Evolutionary conservation across 768 basidiomycete genomes (phyloP).

Genomic region (Russula sp.): DNA sequence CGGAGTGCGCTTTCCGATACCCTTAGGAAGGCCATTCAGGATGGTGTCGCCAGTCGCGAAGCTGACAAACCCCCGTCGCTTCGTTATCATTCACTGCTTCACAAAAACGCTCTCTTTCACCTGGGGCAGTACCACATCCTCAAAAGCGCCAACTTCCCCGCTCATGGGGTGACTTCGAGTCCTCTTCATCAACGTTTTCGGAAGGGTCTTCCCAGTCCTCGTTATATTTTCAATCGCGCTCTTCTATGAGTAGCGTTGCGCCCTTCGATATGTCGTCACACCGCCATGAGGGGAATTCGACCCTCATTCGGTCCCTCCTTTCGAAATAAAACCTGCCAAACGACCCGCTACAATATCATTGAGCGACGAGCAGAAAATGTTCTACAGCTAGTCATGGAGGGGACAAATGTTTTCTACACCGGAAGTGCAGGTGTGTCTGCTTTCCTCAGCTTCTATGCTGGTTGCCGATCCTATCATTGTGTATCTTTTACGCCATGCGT

Average conservation of each 20-base stretch:
- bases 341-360: constrained; percentile 51
- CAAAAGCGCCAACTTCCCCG: constrained; percentile 27
- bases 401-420: constrained; percentile 87
- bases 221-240: neutral
- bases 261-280: constrained; percentile 19
- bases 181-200: neutral
- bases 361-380: constrained; percentile 85
- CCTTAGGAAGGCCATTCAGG: constrained; percentile 27
- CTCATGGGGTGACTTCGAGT: constrained; percentile 22
- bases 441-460: constrained; percentile 13
- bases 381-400: constrained; percentile 68
- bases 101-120: constrained; percentile 31
- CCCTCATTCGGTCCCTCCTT: constrained; percentile 29
- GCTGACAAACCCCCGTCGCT: constrained; percentile 10
- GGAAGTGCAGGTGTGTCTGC: constrained; percentile 82
- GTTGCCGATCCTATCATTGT: neutral
- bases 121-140: constrained; percentile 5
- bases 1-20: constrained; percentile 30
- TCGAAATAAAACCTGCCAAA: constrained; percentile 30
- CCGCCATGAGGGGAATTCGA: constrained; percentile 24
- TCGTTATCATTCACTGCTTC: constrained; percentile 28
- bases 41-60: constrained; percentile 28
- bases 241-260: neutral
- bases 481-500: constrained; percentile 2
- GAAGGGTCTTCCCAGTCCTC: constrained; percentile 10